Conservation (phyloP, 257 asterid species). For the Fraxinus quadrangulata region DNA sequence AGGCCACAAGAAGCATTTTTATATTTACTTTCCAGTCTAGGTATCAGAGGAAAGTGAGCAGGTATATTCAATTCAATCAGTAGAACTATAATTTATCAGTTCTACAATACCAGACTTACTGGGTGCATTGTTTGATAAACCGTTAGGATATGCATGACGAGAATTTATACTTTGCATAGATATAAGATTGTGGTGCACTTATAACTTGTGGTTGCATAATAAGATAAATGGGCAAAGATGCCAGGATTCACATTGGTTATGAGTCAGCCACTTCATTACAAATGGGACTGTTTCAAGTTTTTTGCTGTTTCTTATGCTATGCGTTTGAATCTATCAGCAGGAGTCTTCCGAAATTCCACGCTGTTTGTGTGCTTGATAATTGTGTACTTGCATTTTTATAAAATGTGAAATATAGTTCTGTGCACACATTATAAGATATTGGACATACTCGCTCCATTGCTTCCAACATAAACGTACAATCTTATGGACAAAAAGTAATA, state of each 20-base stretch:
- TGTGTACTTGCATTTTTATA: background rate
- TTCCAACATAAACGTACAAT: background rate
- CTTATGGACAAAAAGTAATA: background rate
- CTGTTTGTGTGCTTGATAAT: background rate
- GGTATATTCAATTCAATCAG: background rate
- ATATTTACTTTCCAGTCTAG: background rate
- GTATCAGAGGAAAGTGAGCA: slow-evolving; percentile 8
- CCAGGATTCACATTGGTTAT: background rate
- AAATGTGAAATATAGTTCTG: background rate
- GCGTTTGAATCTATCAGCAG: background rate
- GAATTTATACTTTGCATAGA: background rate
- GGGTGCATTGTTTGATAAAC: background rate
- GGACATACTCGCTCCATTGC: background rate
- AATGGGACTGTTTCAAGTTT: background rate
- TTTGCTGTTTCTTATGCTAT: background rate
- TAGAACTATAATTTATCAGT: slow-evolving; percentile 4
- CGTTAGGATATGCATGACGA: background rate
- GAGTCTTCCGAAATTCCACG: background rate
- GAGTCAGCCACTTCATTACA: slow-evolving; percentile 1
- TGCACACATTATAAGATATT: background rate
- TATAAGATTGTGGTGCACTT: background rate
- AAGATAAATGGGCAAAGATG: slow-evolving; percentile 13
- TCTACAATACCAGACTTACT: background rate
- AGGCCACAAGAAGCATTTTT: background rate
- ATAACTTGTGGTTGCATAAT: background rate